Evolutionary conservation across 1,284 basidiomycete genomes (phyloP), one percentile per base, ranked within the genome.

Genomic region (Clitocybe nebularis): DNA sequence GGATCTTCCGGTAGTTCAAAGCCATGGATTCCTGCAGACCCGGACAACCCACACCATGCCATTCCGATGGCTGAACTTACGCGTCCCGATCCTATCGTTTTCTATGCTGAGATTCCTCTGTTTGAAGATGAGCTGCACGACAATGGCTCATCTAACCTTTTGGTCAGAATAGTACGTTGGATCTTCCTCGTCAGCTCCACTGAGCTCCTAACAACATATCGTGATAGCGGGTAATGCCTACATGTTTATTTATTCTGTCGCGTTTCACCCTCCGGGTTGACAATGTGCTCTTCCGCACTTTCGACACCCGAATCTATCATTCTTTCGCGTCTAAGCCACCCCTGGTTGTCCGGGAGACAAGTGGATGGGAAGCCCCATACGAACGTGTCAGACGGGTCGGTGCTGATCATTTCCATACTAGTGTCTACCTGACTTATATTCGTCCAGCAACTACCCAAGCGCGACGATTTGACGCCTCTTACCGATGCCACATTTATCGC

Each of bases 61-160:
- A 93, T 96, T 43, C 92, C 92, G 0, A 71, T 95, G 48, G 73
- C 81, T 0, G 83, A 93, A 49, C 76, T 96, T 23, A 87, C 83
- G n/a, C 77, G 89, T 25, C 89, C 84, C 43, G 93, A 96, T 63
- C 93, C 94, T 2, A 97, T 97, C 47, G 66, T 96, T 14, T 97
- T 93, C 67, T 97, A 94, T 57, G 89, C 93, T 10, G 93, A 96
- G 58, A 81, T 96, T 0, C 86, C 89, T 0, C 67, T 97, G 3
- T 97, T 89, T 57, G 93, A 97, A 56, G 92, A 95, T 59, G 94
- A 97, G 61, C 69, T 97, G 36, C 92, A 96, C 57, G 93, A 97
- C 57, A 94, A 96, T 57, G 93, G 93, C 1, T 81, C 89, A 8
- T 92, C 91, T 0, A 77, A 79, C 34, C 64, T 92, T 4, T 74